Conservation (phyloP, 352 stramenopile genomes). For the Globisporangium heterothallicum region DNA sequence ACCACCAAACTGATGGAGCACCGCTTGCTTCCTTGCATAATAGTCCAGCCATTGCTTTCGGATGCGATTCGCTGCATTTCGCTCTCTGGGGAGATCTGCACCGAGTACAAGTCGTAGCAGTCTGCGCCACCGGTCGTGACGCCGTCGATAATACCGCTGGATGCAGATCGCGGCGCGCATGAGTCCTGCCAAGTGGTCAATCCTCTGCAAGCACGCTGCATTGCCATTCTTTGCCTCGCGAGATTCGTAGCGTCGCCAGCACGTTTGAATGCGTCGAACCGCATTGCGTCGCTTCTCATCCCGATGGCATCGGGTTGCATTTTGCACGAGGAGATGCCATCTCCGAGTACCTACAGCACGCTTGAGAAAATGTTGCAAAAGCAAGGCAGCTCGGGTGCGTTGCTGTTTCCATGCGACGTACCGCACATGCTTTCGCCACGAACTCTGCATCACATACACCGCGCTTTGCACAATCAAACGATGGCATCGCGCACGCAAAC, state of each 20-base stretch:
- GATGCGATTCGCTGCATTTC: constrained; percentile 15
- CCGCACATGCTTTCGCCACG: constrained; percentile 35
- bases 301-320: background rate
- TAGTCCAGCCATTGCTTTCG: constrained; percentile 20
- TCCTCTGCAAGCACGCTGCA: constrained; percentile 2
- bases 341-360: background rate
- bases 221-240: constrained; percentile 5
- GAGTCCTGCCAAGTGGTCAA: constrained; percentile 16
- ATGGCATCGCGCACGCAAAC: constrained; percentile 27
- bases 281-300: background rate
- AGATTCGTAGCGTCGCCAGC: constrained; percentile 3
- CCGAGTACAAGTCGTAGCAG: constrained; percentile 23
- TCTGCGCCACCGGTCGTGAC: constrained; percentile 26
- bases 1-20: constrained; percentile 2
- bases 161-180: constrained; percentile 26
- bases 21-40: constrained; percentile 4
- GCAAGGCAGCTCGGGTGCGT: background rate
- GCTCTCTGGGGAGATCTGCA: constrained; percentile 23
- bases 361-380: constrained; percentile 11
- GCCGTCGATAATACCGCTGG: constrained; percentile 31
- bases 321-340: constrained; percentile 9
- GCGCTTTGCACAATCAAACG: constrained; percentile 41
- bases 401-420: constrained; percentile 10
- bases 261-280: constrained; percentile 10
- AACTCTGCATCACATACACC: constrained; percentile 34